phyloP scores from a whole-genome alignment of 163 green algal genomes.

The Botryococcus braunii region DNA sequence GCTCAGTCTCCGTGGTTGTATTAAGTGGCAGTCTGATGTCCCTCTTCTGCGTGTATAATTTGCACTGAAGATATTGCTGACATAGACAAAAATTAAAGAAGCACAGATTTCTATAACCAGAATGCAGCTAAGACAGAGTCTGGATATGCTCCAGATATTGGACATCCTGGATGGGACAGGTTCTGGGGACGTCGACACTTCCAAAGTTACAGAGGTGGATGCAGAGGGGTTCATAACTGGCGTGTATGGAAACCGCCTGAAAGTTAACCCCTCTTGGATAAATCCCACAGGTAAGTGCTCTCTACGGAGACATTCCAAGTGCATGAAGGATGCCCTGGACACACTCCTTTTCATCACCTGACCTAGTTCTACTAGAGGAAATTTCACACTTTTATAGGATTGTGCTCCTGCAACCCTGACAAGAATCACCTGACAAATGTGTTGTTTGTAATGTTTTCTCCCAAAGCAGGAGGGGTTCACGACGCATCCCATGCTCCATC shows the following conservation, averaged over 20 bases:
- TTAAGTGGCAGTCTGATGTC: no score
- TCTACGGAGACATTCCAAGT: no score
- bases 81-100: neutral
- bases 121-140: neutral
- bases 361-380: no score
- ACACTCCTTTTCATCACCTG: no score
- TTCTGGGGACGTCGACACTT: conserved; percentile 77
- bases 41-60: neutral
- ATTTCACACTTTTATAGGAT: no score
- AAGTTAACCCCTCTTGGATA: conserved; percentile 63
- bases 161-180: conserved; percentile 86
- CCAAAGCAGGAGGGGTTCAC: no score
- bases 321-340: no score
- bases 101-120: neutral
- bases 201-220: conserved; percentile 42
- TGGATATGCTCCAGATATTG: conserved; percentile 64
- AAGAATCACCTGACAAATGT: no score
- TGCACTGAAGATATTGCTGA: neutral
- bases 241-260: conserved; percentile 47
- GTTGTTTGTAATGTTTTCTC: no score
- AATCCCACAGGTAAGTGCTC: conserved; percentile 64
- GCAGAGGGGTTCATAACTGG: conserved; percentile 53
- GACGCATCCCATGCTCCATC: no score
- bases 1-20: no score
- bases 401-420: no score